Percentiles rank a stretch among this genome's conserved stretches.
Conservation (phyloP, 345 rosid genomes). For the Balakata baccata region DNA sequence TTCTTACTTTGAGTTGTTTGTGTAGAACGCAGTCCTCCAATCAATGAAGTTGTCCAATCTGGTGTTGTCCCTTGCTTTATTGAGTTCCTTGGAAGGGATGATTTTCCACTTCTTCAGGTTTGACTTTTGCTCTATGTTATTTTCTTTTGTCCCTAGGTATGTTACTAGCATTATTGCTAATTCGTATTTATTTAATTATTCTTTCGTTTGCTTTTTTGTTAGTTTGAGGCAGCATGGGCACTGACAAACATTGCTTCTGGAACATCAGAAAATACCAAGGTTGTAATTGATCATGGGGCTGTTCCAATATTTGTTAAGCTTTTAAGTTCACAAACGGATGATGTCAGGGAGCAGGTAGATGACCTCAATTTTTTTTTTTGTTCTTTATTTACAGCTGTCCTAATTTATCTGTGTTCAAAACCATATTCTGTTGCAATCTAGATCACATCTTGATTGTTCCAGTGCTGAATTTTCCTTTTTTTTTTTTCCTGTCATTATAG, state of each 20-base stretch:
- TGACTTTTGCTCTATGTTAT: background rate
- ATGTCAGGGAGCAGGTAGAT: slow-evolving; percentile 34
- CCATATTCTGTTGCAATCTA: background rate
- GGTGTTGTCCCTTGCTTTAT: slow-evolving; percentile 33
- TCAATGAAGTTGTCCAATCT: slow-evolving; percentile 30
- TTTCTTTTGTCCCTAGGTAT: background rate
- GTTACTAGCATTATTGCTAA: background rate
- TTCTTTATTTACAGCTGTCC: no score
- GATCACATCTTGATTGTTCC: background rate
- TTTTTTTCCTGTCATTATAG: slow-evolving; percentile 2
- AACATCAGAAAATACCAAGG: slow-evolving; percentile 29
- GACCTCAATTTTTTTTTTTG: background rate
- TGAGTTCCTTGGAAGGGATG: slow-evolving; percentile 28
- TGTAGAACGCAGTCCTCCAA: slow-evolving; percentile 26
- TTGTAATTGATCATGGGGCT: slow-evolving; percentile 31
- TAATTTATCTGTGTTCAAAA: background rate
- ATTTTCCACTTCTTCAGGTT: slow-evolving; percentile 35
- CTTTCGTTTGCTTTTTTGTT: background rate
- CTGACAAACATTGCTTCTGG: slow-evolving; percentile 32
- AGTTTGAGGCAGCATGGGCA: slow-evolving; percentile 38
- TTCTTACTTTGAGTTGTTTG: slow-evolving; percentile 1
- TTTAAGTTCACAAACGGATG: slow-evolving; percentile 23
- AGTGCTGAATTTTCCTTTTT: background rate
- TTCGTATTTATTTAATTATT: background rate
- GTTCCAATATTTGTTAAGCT: slow-evolving; percentile 28